Evolutionary conservation across 2,329 filamentous ascomycete species (phyloP), one percentile per base, ranked within the genome.

Genomic region (Phialophora expanda): DNA sequence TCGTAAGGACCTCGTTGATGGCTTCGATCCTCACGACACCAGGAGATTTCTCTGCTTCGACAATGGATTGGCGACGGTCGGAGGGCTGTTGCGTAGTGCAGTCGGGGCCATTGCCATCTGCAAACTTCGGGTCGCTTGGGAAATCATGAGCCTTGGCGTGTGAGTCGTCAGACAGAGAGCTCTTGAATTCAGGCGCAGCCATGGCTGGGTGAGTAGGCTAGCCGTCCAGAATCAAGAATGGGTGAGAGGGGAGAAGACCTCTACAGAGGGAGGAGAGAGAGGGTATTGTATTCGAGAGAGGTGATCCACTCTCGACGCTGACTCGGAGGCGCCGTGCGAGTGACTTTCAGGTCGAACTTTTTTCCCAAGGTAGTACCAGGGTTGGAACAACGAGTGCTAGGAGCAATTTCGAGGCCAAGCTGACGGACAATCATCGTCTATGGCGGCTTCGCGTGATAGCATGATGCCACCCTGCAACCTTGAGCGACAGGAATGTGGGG

Each of bases 21-120:
- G 83, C 84, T 75, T 88, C 85, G 67, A 89, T 83, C 11, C 87
- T 84, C n/a, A 75, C 77, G 6, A 89, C 86, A 74, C 87, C 87
- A 4, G 85, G 79, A 17, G 78, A 80, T 67, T 76, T 79, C 24
- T 70, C 66, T 48, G 72, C 74, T 4, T 73, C 48, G 38, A 71
- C 62, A 26, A 70, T 67, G 12, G 69, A 72, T n/a, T 56, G 44
- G 26, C 67, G 67, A 41, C 66, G 61, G 5, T 56, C 46, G 17
- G 53, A 11, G n/a, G 44, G n/a, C 34, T 38, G 51, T 17, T 68
- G 51, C 20, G 38, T 44, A 6, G 58, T 38, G 28, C 38, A 34
- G 20, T 50, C 41, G 22, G 34, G 41, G n/a, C 14, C 56, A 55
- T 51, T 34, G 6, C 54, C 9, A 9, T 66, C 54, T 17, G 34